phyloP scores from a whole-genome alignment of 441 rosid genomes.

The Syzygium malaccense region DNA sequence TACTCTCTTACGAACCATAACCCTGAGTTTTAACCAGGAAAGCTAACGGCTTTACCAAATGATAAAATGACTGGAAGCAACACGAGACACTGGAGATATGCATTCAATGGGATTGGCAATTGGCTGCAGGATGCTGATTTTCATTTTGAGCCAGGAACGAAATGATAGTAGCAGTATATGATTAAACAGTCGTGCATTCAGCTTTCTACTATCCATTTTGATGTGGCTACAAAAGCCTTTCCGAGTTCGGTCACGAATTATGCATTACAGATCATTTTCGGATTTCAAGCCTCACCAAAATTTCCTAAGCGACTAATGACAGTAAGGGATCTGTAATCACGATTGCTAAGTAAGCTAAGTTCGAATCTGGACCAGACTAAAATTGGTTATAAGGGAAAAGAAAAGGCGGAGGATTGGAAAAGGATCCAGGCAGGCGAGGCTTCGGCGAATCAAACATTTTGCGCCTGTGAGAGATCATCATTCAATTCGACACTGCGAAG shows the following conservation, averaged over 20 bases:
- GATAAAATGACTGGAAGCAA: background rate
- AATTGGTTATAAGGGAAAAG: background rate
- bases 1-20: background rate
- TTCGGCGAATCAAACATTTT: background rate
- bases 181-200: background rate
- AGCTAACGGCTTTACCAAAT: background rate
- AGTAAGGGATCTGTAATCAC: background rate
- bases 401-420: background rate
- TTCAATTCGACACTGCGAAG: background rate
- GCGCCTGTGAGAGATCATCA: background rate
- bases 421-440: background rate
- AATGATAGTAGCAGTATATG: background rate
- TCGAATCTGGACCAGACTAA: background rate
- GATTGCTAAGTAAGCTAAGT: background rate
- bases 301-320: background rate
- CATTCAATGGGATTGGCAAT: background rate
- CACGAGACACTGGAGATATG: background rate
- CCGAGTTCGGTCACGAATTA: background rate
- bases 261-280: background rate
- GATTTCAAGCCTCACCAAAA: background rate
- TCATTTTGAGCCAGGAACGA: background rate
- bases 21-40: background rate
- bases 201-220: background rate
- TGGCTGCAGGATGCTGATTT: background rate
- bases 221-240: background rate